These are phyloP conservation scores for Sugiyamaella sp. DNA, from an alignment of 1,139 yeast species.

Conservation along the genomic window DNA sequence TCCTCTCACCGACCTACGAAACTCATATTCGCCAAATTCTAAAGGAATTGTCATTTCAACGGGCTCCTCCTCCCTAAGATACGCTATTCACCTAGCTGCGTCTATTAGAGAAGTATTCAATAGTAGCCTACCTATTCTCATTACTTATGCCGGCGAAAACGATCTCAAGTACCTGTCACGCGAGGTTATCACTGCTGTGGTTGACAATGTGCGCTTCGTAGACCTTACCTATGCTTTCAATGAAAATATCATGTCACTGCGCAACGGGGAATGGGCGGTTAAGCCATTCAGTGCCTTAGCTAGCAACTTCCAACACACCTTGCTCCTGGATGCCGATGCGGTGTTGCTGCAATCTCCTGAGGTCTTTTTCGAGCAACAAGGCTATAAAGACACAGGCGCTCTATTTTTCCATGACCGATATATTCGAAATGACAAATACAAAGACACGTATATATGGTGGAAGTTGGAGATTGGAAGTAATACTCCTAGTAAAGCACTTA, in stretches of 20 bases:
- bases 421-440: background rate
- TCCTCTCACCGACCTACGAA: constrained; percentile 6
- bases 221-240: constrained; percentile 8
- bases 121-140: constrained; percentile 15
- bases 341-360: constrained; percentile 19
- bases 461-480: constrained; percentile 1
- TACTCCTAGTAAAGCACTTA: constrained; percentile 8
- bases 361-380: constrained; percentile 4
- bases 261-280: constrained; percentile 17
- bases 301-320: constrained; percentile 5
- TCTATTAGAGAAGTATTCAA: constrained; percentile 10
- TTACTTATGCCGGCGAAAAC: constrained; percentile 14
- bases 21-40: constrained; percentile 12
- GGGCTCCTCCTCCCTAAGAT: background rate
- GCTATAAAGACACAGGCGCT: constrained; percentile 16
- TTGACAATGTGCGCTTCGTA: constrained; percentile 1
- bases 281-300: constrained; percentile 17
- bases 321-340: constrained; percentile 15
- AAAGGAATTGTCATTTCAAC: constrained; percentile 14
- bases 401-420: constrained; percentile 16
- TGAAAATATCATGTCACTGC: constrained; percentile 5
- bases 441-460: constrained; percentile 9
- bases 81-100: constrained; percentile 8
- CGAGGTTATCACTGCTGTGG: constrained; percentile 2
- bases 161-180: constrained; percentile 13